Conservation (phyloP, 345 rosid genomes). For the Limnanthes douglasii region DNA sequence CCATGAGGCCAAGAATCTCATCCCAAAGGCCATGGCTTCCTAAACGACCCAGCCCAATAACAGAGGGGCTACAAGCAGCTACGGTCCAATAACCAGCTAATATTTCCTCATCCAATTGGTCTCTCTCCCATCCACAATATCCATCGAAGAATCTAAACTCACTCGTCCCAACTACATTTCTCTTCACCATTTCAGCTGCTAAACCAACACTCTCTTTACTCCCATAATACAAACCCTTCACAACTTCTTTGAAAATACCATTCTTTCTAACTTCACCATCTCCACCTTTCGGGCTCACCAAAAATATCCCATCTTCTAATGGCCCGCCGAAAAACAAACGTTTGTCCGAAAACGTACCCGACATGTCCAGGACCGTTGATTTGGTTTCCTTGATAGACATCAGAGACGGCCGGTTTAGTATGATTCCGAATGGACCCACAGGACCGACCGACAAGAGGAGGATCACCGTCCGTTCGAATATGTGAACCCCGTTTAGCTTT, state of each 20-base stretch:
- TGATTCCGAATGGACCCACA: constrained; percentile 59
- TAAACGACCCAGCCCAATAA: constrained; percentile 36
- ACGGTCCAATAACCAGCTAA: constrained; percentile 73
- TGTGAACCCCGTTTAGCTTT: constrained; percentile 76
- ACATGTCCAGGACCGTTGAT: constrained; percentile 31
- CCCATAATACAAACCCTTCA: constrained; percentile 71
- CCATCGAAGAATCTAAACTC: constrained; percentile 90
- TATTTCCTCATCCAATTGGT: constrained; percentile 66
- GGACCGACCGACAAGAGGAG: constrained; percentile 61
- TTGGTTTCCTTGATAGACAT: constrained; percentile 72
- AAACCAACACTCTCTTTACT: constrained; percentile 63
- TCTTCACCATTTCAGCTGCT: constrained; percentile 76
- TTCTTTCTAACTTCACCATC: constrained; percentile 30
- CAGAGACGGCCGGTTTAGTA: constrained; percentile 73
- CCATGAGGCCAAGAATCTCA: constrained; percentile 51
- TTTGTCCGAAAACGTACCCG: constrained; percentile 47
- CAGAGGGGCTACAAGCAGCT: constrained; percentile 65
- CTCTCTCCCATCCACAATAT: constrained; percentile 70
- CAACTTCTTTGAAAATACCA: constrained; percentile 53
- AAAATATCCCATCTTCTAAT: constrained; percentile 54
- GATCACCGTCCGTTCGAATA: constrained; percentile 79
- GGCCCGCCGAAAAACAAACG: constrained; percentile 90
- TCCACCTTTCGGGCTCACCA: constrained; percentile 32
- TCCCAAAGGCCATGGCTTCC: constrained; percentile 58
- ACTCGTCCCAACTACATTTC: constrained; percentile 38